These are phyloP conservation scores for Hansenula lynferdii DNA, from an alignment of 1,139 yeast species.

Conservation along the genomic window DNA sequence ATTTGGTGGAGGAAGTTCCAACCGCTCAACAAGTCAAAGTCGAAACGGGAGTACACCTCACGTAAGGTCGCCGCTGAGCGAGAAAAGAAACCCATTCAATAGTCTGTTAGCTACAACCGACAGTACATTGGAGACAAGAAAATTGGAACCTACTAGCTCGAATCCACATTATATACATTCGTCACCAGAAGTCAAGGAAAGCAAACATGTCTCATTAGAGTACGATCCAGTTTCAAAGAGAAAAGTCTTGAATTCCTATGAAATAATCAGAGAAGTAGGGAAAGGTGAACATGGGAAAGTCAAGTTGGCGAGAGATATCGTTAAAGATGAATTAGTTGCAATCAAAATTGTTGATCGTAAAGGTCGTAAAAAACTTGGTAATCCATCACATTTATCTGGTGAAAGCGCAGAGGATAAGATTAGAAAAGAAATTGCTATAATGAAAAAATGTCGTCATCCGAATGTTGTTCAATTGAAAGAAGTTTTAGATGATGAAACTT, in stretches of 20 bases:
- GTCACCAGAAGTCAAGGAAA: slow-evolving; percentile 63
- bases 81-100: slow-evolving; percentile 2
- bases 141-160: slow-evolving; percentile 14
- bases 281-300: slow-evolving; percentile 98
- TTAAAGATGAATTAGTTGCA: slow-evolving; percentile 74
- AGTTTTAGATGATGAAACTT: slow-evolving; percentile 81
- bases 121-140: slow-evolving; percentile 8
- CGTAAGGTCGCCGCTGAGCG: slow-evolving; percentile 3
- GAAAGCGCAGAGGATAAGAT: slow-evolving; percentile 46
- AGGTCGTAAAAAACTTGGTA: slow-evolving; percentile 54
- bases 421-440: slow-evolving; percentile 88
- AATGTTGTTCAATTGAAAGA: slow-evolving; percentile 85
- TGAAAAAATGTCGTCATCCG: slow-evolving; percentile 90
- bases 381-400: slow-evolving; percentile 27
- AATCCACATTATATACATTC: slow-evolving; percentile 23
- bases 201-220: slow-evolving; percentile 73
- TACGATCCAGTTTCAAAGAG: slow-evolving; percentile 86
- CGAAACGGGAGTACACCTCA: not conserved
- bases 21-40: not conserved
- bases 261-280: slow-evolving; percentile 82
- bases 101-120: not conserved
- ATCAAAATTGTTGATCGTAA: slow-evolving; percentile 87
- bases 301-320: slow-evolving; percentile 76
- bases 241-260: slow-evolving; percentile 85
- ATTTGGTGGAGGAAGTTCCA: slow-evolving; percentile 3